Percentiles rank a stretch among this genome's conserved stretches.
These are phyloP conservation scores for Aureobasidium namibiae DNA, from an alignment of 2,329 filamentous ascomycete species.

Conservation along the genomic window DNA sequence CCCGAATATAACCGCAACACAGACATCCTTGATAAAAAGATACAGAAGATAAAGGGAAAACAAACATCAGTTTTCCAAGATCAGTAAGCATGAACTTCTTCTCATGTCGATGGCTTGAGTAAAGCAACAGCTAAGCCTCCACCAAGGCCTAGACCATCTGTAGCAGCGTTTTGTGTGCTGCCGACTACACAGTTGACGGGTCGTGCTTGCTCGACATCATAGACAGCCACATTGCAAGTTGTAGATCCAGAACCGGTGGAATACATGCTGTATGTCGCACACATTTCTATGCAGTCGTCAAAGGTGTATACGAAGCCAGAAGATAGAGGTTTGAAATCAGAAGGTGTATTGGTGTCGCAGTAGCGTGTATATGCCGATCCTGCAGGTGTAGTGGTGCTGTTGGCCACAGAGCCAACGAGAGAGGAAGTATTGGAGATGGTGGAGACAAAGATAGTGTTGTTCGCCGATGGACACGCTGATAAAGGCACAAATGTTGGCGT, in stretches of 20 bases:
- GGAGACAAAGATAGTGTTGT: constrained; percentile 26
- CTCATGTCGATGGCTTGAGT: not conserved
- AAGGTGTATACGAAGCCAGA: constrained; percentile 29
- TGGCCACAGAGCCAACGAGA: not conserved
- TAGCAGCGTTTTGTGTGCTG: constrained; percentile 11
- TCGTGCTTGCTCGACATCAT: constrained; percentile 19
- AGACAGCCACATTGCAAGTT: constrained; percentile 25
- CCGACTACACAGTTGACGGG: constrained; percentile 26
- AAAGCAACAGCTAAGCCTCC: constrained; percentile 15
- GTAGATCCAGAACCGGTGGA: constrained; percentile 14
- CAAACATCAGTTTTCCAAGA: too few species aligned
- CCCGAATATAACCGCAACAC: too few species aligned
- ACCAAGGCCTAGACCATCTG: not conserved
- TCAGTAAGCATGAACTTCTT: too few species aligned
- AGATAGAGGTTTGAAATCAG: constrained; percentile 16
- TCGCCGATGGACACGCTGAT: constrained; percentile 24
- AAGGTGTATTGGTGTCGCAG: constrained; percentile 25
- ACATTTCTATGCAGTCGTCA: constrained; percentile 29
- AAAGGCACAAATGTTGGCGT: constrained; percentile 16
- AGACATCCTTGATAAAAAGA: not conserved
- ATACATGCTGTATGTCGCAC: constrained; percentile 25
- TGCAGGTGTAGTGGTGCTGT: constrained; percentile 14
- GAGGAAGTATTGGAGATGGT: constrained; percentile 13
- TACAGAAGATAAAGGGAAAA: not conserved
- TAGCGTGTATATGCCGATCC: constrained; percentile 25